Base-by-base conservation (phyloP, 2,329 filamentous ascomycete genomes). In the Gliomastix tumulicola region DNA sequence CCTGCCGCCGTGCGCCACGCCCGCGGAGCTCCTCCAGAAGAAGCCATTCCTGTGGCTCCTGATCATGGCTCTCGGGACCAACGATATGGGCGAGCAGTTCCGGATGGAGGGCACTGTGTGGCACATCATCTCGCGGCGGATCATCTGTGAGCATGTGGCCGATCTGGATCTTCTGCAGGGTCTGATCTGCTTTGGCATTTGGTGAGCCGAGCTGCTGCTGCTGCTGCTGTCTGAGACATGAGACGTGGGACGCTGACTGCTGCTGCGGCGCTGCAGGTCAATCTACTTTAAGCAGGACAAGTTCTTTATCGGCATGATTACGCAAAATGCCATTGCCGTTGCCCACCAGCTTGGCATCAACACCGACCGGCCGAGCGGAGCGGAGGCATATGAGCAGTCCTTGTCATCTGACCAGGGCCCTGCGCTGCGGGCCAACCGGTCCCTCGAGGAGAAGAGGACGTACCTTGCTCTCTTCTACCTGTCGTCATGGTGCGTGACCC, bases 271-370 rank as follows among this genome's bases (percentile, higher is more conserved):
- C 7, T 1, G 0, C 10, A 47, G 45, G 46, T 48, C 44, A 8
- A 44, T 47, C 21, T 36, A 42, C 6, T 48, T 45, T 34, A 48
- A 48, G 21, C 33, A 40, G 11, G 46, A 48, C 4, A 66, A 60
- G 32, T 60, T 62, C 0, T 60, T 60, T 27, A 54, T 66, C 32
- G 56, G 49, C 6, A 48, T 60, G 32, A 48, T 59, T 9, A 50
- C 55, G 7, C 57, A 59, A 22, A 41, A 68, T 19, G 58, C 57
- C 3, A 46, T 59, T 7, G 51, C 60, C 1, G 40, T 68, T 2
- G 50, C 62, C 2, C 56, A 52, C 5, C 65, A 69, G 31, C 47
- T 68, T 3, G 56, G 56, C 4, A 51, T 69, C n/a, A 41, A 55
- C 13, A 37, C 35, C n/a, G n/a, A n/a, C n/a, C n/a, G n/a, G n/a